Percentiles rank a stretch among this genome's conserved stretches.
Conservation (phyloP, 164 flowering plant species). For the Taxillus chinensis region DNA sequence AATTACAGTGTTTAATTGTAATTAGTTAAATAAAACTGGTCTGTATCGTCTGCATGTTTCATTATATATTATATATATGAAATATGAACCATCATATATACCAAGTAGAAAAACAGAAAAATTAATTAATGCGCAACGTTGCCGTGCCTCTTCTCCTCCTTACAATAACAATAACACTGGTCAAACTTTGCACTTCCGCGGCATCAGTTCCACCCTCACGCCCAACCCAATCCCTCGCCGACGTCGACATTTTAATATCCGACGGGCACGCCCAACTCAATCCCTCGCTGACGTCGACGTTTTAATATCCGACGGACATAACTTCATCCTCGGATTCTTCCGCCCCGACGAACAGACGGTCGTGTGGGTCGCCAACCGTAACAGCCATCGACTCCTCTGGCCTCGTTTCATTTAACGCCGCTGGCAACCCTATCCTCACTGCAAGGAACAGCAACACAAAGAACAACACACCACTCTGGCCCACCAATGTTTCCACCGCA, state of each 20-base stretch:
- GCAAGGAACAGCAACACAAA: neutral
- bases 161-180: neutral
- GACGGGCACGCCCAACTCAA: neutral
- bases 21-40: too few species aligned
- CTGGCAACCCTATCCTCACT: neutral
- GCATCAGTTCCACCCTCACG: slow-evolving; percentile 13
- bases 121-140: too few species aligned
- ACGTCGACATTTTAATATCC: slow-evolving; percentile 25
- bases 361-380: neutral
- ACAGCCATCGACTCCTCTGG: neutral
- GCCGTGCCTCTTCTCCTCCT: neutral
- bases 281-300: neutral
- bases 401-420: neutral
- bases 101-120: too few species aligned
- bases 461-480: neutral
- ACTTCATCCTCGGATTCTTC: neutral
- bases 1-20: too few species aligned
- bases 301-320: neutral
- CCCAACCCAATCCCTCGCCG: slow-evolving; percentile 10
- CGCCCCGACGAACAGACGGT: neutral
- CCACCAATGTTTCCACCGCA: neutral
- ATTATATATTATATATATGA: too few species aligned
- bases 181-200: neutral
- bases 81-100: too few species aligned
- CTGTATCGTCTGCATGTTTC: too few species aligned